Conservation (phyloP, 1,284 basidiomycete genomes). For the Schizophyllum amplum region DNA sequence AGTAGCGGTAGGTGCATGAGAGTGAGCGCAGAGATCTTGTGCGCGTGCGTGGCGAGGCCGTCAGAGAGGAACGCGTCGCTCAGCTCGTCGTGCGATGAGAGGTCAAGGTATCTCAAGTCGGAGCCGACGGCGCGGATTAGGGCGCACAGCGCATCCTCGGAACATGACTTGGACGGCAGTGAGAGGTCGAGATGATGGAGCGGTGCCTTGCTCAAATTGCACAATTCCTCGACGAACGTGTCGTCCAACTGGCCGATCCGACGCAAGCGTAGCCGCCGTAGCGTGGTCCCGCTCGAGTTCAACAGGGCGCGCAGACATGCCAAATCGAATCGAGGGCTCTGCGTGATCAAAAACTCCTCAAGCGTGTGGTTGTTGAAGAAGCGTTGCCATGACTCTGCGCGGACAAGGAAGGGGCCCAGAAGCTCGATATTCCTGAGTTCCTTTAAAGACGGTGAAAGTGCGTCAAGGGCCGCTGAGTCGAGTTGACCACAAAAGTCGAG, state of each 20-base stretch:
- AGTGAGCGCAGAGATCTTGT: slow-evolving; percentile 44
- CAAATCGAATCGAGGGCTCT: slow-evolving; percentile 84
- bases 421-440: slow-evolving; percentile 71
- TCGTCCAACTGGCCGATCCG: slow-evolving; percentile 74
- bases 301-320: slow-evolving; percentile 63
- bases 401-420: slow-evolving; percentile 85
- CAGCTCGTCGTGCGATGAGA: slow-evolving; percentile 57
- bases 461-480: slow-evolving; percentile 56
- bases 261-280: slow-evolving; percentile 69
- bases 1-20: slow-evolving; percentile 57
- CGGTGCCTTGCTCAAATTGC: slow-evolving; percentile 8
- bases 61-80: slow-evolving; percentile 58
- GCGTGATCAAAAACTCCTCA: slow-evolving; percentile 71
- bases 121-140: slow-evolving; percentile 48
- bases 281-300: slow-evolving; percentile 41
- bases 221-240: slow-evolving; percentile 48
- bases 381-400: slow-evolving; percentile 63
- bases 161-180: slow-evolving; percentile 41
- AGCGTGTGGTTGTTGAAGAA: slow-evolving; percentile 69
- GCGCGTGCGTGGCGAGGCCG: slow-evolving; percentile 53
- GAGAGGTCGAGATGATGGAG: slow-evolving; percentile 57
- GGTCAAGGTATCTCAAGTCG: slow-evolving; percentile 43
- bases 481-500: slow-evolving; percentile 88
- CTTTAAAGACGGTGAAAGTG: slow-evolving; percentile 61
- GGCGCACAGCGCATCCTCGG: slow-evolving; percentile 49